These are phyloP conservation scores for Ichthyophthirius multifiliis DNA, from an alignment of 169 alveolate species.

Conservation along the genomic window DNA sequence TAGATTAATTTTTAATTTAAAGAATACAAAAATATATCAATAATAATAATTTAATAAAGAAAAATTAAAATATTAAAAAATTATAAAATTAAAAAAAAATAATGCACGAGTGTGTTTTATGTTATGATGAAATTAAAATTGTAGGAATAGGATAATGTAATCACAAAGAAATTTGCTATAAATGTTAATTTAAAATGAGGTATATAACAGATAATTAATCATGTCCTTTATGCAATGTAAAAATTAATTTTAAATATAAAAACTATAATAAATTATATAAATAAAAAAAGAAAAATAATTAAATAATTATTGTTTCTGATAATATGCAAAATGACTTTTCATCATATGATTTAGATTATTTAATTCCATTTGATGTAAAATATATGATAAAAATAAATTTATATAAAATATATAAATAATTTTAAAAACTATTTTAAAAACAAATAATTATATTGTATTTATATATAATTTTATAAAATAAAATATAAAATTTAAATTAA, in stretches of 20 bases:
- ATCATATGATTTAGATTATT: not conserved
- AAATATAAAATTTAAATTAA: not conserved
- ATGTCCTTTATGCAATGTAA: constrained; percentile 17
- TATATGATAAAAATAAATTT: not conserved
- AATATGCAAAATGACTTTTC: not conserved
- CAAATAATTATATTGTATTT: not conserved
- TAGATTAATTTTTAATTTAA: too few relatives aligned
- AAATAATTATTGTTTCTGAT: not conserved
- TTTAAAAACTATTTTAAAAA: not conserved
- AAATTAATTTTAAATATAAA: not conserved
- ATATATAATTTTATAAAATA: not conserved
- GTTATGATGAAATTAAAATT: not conserved
- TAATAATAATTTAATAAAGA: too few relatives aligned
- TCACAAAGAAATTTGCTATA: constrained; percentile 9
- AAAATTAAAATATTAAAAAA: too few relatives aligned
- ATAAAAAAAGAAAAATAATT: not conserved
- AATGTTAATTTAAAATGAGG: constrained; percentile 15
- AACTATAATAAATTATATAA: not conserved
- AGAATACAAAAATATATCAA: too few relatives aligned
- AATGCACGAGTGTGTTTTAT: not conserved
- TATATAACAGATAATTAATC: not conserved
- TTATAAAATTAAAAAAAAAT: too few relatives aligned
- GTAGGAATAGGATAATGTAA: constrained; percentile 13
- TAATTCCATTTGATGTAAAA: not conserved
- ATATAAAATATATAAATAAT: not conserved